Conservation (phyloP, 768 basidiomycete species). For the Tylopilus vinaceipallidus region DNA sequence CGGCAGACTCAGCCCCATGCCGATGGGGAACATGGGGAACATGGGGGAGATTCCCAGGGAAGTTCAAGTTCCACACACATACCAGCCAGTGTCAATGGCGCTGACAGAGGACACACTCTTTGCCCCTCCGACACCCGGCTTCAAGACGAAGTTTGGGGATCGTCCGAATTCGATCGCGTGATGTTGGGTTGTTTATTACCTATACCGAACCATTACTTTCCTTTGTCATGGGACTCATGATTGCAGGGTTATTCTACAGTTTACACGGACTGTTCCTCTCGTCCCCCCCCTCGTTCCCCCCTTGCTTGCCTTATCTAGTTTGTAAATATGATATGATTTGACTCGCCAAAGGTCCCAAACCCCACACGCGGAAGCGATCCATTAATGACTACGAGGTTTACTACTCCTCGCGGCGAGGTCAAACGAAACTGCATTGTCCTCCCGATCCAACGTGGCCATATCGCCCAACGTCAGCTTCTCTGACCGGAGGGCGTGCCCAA, state of each 20-base stretch:
- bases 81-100: slow-evolving; percentile 67
- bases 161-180: slow-evolving; percentile 45
- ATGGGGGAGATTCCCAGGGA: slow-evolving; percentile 33
- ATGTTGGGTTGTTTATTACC: background rate
- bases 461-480: slow-evolving; percentile 29
- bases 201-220: background rate
- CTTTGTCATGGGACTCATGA: slow-evolving; percentile 3
- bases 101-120: slow-evolving; percentile 45
- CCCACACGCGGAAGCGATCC: slow-evolving; percentile 5
- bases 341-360: background rate
- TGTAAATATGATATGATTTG: slow-evolving; percentile 1
- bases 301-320: slow-evolving; percentile 11
- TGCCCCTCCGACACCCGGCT: slow-evolving; percentile 58
- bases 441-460: slow-evolving; percentile 18
- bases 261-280: slow-evolving; percentile 9
- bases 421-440: slow-evolving; percentile 30
- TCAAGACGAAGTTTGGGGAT: slow-evolving; percentile 40
- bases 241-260: background rate
- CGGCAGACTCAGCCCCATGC: slow-evolving; percentile 57
- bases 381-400: slow-evolving; percentile 25
- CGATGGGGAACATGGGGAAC: slow-evolving; percentile 46
- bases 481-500: slow-evolving; percentile 12
- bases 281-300: background rate
- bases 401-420: slow-evolving; percentile 29
- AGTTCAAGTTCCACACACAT: slow-evolving; percentile 41